Evolutionary conservation across 2,329 filamentous ascomycete species (phyloP).

Genomic region (Colletotrichum tanaceti): DNA sequence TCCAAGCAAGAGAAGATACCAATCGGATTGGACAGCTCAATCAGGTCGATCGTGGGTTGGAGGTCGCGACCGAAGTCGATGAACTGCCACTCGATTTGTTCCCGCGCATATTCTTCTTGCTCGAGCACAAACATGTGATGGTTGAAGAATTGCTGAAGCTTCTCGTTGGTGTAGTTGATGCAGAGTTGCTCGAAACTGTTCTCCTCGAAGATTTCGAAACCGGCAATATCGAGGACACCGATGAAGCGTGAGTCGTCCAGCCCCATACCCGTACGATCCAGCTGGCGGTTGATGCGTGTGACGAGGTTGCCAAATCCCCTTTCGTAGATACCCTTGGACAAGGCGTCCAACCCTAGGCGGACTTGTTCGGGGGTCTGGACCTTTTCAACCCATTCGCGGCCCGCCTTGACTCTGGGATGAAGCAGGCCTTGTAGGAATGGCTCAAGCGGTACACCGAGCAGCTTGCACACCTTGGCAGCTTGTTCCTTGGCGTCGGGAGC

Average conservation of each 20-base stretch:
- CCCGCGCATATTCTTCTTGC: slow-evolving; percentile 96
- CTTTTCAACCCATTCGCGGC: slow-evolving; percentile 98
- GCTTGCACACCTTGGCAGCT: slow-evolving; percentile 81
- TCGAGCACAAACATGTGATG: slow-evolving; percentile 99
- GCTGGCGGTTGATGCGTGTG: slow-evolving; percentile 87
- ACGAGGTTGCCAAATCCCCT: slow-evolving; percentile 95
- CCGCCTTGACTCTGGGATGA: slow-evolving; percentile 94
- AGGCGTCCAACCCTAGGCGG: slow-evolving; percentile 85
- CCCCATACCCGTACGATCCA: slow-evolving; percentile 83
- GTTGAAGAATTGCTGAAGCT: slow-evolving; percentile 99
- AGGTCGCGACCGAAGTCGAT: slow-evolving; percentile 98
- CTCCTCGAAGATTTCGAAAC: slow-evolving; percentile 97
- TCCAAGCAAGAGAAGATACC: slow-evolving; percentile 99
- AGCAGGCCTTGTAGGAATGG: slow-evolving; percentile 89
- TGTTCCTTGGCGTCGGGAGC: slow-evolving; percentile 79
- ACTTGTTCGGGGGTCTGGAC: slow-evolving; percentile 98
- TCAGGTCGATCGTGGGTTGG: slow-evolving; percentile 97
- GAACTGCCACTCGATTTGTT: slow-evolving; percentile 99
- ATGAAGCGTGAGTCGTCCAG: slow-evolving; percentile 95
- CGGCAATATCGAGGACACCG: slow-evolving; percentile 97
- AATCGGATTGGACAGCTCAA: slow-evolving; percentile 95
- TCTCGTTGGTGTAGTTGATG: slow-evolving; percentile 99
- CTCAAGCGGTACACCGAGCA: slow-evolving; percentile 86
- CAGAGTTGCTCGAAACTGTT: slow-evolving; percentile 99
- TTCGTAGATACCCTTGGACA: slow-evolving; percentile 98